A percentile compares a stretch with the other conserved stretches of the same genome.
phyloP scores from a whole-genome alignment of 228 moss, liverwort and hornwort genomes.

The Sphagnum magellanicum region DNA sequence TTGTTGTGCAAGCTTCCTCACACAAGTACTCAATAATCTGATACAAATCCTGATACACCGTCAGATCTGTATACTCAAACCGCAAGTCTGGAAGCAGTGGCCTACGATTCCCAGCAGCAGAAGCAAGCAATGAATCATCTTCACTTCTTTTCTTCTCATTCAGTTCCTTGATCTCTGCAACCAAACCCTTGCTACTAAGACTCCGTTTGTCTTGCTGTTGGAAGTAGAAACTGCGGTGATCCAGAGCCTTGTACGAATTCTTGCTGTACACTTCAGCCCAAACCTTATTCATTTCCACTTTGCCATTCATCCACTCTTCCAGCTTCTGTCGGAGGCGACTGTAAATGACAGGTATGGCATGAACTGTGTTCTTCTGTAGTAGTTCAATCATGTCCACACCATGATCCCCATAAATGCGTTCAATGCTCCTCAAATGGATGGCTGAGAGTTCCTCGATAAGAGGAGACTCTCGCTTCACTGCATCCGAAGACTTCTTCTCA shows the following conservation, averaged over 20 bases:
- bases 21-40: constrained; percentile 41
- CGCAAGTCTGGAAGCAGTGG: constrained; percentile 28
- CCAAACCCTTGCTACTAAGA: constrained; percentile 8
- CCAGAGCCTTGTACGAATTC: constrained; percentile 21
- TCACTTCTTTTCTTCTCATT: constrained; percentile 47
- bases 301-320: constrained; percentile 14
- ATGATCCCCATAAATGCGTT: constrained; percentile 21
- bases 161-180: constrained; percentile 52
- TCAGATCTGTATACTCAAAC: constrained; percentile 31
- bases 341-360: constrained; percentile 23
- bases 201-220: neutral
- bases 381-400: constrained; percentile 12
- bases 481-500: neutral
- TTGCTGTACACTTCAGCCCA: constrained; percentile 24
- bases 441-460: constrained; percentile 19
- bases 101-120: constrained; percentile 25
- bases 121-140: constrained; percentile 20
- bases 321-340: constrained; percentile 20
- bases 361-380: constrained; percentile 5
- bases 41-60: constrained; percentile 41
- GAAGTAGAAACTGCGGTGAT: constrained; percentile 8
- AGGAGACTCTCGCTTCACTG: constrained; percentile 6
- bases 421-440: constrained; percentile 19
- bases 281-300: constrained; percentile 7
- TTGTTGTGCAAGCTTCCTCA: constrained; percentile 33